Base-by-base conservation (phyloP, 371 early-diverging fungal species). In the Mucor saturninus region DNA sequence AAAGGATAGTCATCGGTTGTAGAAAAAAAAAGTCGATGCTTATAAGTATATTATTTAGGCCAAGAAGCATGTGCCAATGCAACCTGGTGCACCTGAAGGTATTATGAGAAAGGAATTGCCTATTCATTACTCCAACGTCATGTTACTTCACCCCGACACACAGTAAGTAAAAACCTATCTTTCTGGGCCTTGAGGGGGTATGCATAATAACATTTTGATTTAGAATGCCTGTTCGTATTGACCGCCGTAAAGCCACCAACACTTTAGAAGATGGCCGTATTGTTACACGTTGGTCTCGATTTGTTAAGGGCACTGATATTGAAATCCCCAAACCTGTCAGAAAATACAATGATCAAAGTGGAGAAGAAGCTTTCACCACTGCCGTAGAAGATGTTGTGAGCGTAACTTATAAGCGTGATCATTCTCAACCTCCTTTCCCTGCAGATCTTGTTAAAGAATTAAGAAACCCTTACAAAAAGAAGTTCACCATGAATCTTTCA, bases 91-190 rank as follows among this genome's bases (percentile, higher is more conserved):
- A n/a, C 82, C 82, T 48, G 77, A 81, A 13, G 82, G 82, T 64
- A 71, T 77, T 40, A 66, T 77, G 62, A 68, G 79, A 69, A 74
- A 67, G 49, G 79, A 79, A 59, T 67, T 69, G 51, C 77, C 82
- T 38, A 81, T 81, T 64, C 82, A 81, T 54, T 66, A 77, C 21
- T 81, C 82, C 30, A 81, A 81, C 56, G 70, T 81, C 43, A 81
- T 81, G 82, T 62, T 81, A 14, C 67, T 79, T 46, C 77, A 81
- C 51, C 82, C 82, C 39, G 76, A 79, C 57, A 81, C 82, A 55
- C 77, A 79, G 82, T 81, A 81, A 52, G 72, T 59, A 21, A 15
- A n/a, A 13, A 50, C n/a, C 9, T 3, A 26, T 46, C 4, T 46
- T 21, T 7, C 1, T 21, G 21, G 21, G 21, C 21, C 21, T 21